These are phyloP conservation scores for Candida hungchunana DNA, from an alignment of 805 yeast genomes.

Conservation along the genomic window DNA sequence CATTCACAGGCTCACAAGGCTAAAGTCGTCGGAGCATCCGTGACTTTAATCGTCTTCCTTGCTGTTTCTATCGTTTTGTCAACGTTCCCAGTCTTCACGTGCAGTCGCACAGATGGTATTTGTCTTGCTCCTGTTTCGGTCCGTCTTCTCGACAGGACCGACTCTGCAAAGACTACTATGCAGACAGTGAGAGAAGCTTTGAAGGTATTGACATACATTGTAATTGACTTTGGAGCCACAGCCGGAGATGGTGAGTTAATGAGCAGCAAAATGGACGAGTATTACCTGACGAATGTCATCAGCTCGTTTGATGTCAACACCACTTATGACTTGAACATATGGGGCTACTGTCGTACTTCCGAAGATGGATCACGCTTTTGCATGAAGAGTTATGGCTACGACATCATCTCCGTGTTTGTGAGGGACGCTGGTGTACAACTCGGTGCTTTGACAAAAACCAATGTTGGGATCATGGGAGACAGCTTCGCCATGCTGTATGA, in stretches of 20 bases:
- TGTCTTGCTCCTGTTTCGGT: slow-evolving; percentile 44
- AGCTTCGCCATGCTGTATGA: slow-evolving; percentile 39
- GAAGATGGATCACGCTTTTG: slow-evolving; percentile 26
- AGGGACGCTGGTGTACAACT: slow-evolving; percentile 48
- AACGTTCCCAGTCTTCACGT: slow-evolving; percentile 27
- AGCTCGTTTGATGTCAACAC: slow-evolving; percentile 43
- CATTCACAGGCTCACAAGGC: background rate
- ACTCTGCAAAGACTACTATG: slow-evolving; percentile 31
- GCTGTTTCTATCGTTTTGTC: slow-evolving; percentile 6
- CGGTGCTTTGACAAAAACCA: slow-evolving; percentile 37
- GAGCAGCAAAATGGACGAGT: slow-evolving; percentile 22
- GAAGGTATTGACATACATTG: slow-evolving; percentile 40
- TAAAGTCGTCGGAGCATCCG: slow-evolving; percentile 1
- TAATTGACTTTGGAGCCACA: slow-evolving; percentile 38
- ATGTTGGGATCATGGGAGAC: slow-evolving; percentile 36
- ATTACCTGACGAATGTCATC: slow-evolving; percentile 31
- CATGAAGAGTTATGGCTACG: slow-evolving; percentile 39
- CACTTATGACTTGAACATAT: slow-evolving; percentile 38
- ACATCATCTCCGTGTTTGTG: slow-evolving; percentile 42
- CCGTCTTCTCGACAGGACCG: slow-evolving; percentile 34
- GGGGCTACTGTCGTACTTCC: slow-evolving; percentile 46
- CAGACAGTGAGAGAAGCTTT: slow-evolving; percentile 39
- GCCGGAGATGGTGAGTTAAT: slow-evolving; percentile 17
- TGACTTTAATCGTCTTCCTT: background rate
- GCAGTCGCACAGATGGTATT: slow-evolving; percentile 25